Evolutionary conservation across 1,284 basidiomycete species (phyloP).

Genomic region (Austroboletus niveus): DNA sequence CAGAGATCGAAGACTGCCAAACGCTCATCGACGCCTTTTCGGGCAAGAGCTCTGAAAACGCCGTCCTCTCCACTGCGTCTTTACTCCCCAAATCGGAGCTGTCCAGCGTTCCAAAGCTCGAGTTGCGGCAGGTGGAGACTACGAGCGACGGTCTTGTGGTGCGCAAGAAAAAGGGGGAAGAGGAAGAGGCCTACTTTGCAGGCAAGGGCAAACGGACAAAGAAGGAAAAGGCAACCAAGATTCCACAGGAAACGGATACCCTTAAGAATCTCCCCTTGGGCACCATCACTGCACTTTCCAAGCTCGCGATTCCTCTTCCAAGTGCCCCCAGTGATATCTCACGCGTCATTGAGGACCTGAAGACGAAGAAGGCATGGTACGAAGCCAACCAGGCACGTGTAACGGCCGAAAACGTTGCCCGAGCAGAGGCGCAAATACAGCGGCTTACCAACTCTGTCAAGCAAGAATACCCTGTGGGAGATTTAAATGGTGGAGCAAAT

Average conservation of each 20-base stretch:
- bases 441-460: slow-evolving; percentile 52
- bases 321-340: slow-evolving; percentile 75
- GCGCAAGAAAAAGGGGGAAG: slow-evolving; percentile 90
- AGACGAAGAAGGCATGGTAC: slow-evolving; percentile 95
- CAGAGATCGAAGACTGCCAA: slow-evolving; percentile 96
- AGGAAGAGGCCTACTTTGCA: slow-evolving; percentile 84
- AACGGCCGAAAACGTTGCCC: slow-evolving; percentile 71
- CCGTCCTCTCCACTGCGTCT: slow-evolving; percentile 47
- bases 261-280: slow-evolving; percentile 66
- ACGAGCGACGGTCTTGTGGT: slow-evolving; percentile 71
- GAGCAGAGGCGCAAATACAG: slow-evolving; percentile 79
- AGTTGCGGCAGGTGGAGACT: slow-evolving; percentile 81
- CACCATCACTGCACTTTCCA: slow-evolving; percentile 84
- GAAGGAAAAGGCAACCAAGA: slow-evolving; percentile 49
- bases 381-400: slow-evolving; percentile 71
- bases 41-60: slow-evolving; percentile 64
- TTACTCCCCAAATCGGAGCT: slow-evolving; percentile 46
- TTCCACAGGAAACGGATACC: slow-evolving; percentile 39
- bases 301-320: slow-evolving; percentile 90
- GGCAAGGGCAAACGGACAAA: slow-evolving; percentile 76
- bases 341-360: slow-evolving; percentile 86
- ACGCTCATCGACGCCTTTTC: slow-evolving; percentile 90
- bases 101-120: slow-evolving; percentile 77
- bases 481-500: slow-evolving; percentile 41
- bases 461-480: slow-evolving; percentile 43